These are phyloP conservation scores for Cucumis cinereus DNA, from an alignment of 306 rosid species.

Conservation along the genomic window DNA sequence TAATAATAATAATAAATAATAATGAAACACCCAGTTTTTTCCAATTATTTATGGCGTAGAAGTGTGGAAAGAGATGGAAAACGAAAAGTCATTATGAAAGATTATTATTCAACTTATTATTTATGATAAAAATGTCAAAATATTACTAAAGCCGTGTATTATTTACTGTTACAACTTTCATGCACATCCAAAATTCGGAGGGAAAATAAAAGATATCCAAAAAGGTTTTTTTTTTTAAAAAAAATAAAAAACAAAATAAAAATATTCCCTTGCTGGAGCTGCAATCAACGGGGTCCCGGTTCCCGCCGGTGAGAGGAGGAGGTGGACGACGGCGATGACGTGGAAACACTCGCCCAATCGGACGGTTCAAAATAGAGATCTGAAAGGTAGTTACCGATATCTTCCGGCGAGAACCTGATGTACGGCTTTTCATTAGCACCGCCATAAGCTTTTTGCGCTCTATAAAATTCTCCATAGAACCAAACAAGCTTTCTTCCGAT, in stretches of 20 bases:
- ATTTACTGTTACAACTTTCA: background rate
- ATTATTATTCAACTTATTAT: too few species aligned
- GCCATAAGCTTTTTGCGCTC: slow-evolving; percentile 13
- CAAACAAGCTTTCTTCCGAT: slow-evolving; percentile 25
- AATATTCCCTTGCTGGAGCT: background rate
- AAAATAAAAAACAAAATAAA: background rate
- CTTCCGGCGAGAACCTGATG: slow-evolving; percentile 42
- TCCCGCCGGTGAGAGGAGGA: slow-evolving; percentile 12
- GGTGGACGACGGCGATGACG: slow-evolving; percentile 6
- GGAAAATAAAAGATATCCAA: background rate
- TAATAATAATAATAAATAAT: too few species aligned
- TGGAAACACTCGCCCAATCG: background rate
- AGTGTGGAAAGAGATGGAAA: background rate
- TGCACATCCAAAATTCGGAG: background rate
- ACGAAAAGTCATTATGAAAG: background rate
- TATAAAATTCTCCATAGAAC: slow-evolving; percentile 33
- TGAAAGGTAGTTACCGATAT: slow-evolving; percentile 37
- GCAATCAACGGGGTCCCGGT: background rate
- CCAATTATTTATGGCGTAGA: too few species aligned
- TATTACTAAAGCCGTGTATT: background rate
- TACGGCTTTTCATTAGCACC: slow-evolving; percentile 9
- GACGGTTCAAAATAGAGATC: slow-evolving; percentile 26
- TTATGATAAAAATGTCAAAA: background rate
- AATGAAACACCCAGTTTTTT: too few species aligned
- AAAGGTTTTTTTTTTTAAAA: background rate